Evolutionary conservation across 2,329 filamentous ascomycete species (phyloP).

Genomic region (Fusarium nurragi): DNA sequence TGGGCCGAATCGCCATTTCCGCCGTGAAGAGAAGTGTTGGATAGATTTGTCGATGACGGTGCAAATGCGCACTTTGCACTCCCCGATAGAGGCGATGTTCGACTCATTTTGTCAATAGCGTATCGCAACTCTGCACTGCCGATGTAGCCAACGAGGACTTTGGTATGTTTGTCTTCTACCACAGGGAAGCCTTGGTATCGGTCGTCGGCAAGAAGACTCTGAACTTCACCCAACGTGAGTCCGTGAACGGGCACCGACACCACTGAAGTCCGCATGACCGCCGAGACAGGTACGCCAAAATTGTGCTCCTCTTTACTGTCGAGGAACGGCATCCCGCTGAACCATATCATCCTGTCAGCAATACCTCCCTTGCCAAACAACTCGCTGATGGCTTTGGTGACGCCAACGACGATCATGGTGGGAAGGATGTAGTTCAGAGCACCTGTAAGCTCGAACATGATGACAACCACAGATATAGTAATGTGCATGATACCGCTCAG

Average conservation of each 20-base stretch:
- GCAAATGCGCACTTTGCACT: conserved; percentile 79
- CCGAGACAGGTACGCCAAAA: conserved; percentile 91
- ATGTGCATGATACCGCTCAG: conserved; percentile 98
- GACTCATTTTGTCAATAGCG: conserved; percentile 82
- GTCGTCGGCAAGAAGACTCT: conserved; percentile 78
- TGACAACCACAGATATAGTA: conserved; percentile 95
- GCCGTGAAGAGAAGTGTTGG: conserved; percentile 48
- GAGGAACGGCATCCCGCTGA: conserved; percentile 95
- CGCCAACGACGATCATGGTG: conserved; percentile 98
- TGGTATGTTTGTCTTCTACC: conserved; percentile 76
- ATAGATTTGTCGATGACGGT: conserved; percentile 51
- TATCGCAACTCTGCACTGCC: conserved; percentile 92
- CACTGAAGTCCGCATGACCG: conserved; percentile 84
- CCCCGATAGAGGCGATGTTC: conserved; percentile 72
- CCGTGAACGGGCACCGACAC: conserved; percentile 79
- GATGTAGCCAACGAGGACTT: conserved; percentile 87
- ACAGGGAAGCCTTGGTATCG: conserved; percentile 94
- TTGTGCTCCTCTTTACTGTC: conserved; percentile 98
- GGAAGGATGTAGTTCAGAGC: conserved; percentile 96
- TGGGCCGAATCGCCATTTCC: conserved; percentile 30
- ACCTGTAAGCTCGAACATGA: conserved; percentile 99
- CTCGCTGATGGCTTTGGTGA: conserved; percentile 92
- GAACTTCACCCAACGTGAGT: conserved; percentile 78
- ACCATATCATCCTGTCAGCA: conserved; percentile 98
- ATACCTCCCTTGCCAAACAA: conserved; percentile 96